Evolutionary conservation across 345 rosid genomes (phyloP), one percentile per base, ranked within the genome.

Genomic region (Pistacia integerrima): DNA sequence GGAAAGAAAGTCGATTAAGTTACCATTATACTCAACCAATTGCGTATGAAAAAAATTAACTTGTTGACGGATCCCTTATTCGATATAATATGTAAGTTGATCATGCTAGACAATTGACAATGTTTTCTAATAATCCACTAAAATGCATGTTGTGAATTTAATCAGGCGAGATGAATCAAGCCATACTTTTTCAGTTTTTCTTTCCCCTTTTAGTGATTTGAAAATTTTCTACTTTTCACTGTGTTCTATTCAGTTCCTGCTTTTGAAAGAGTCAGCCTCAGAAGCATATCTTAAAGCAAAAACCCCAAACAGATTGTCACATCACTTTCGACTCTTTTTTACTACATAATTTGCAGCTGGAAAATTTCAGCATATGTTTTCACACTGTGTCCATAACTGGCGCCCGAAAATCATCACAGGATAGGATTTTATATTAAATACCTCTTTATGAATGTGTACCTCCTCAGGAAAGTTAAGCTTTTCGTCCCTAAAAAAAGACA

Each of bases 391-490:
- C 14, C n/a, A 12, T 22, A 7, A 61, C 7, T 17, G 44, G 59
- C 22, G 44, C 67, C 72, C 3, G 44, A 62, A 30, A 54, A 67
- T 58, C 41, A 62, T 8, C 25, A 55, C 33, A 67, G 52, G 18
- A 2, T 38, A 14, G 10, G 48, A 38, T 55, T 64, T 78, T 9
- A 8, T 61, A 55, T 36, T 9, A 67, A 71, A 51, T 83, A 88
- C 89, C 87, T 89, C 93, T 74, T 85, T 76, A 80, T 91, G 92
- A 52, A 85, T 81, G 74, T 84, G 88, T 69, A 86, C 77, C 30
- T 88, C 89, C 38, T 85, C 80, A 0, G 97, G 93, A 71, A 94
- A 93, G 59, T 88, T 87, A 49, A 94, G 98, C 81, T 78, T 85
- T 78, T 94, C 93, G 66, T 91, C 89, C 97, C 97, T 91, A 71